phyloP scores from a whole-genome alignment of 2,329 filamentous ascomycete genomes.

The Dryadomyces quercivorus region DNA sequence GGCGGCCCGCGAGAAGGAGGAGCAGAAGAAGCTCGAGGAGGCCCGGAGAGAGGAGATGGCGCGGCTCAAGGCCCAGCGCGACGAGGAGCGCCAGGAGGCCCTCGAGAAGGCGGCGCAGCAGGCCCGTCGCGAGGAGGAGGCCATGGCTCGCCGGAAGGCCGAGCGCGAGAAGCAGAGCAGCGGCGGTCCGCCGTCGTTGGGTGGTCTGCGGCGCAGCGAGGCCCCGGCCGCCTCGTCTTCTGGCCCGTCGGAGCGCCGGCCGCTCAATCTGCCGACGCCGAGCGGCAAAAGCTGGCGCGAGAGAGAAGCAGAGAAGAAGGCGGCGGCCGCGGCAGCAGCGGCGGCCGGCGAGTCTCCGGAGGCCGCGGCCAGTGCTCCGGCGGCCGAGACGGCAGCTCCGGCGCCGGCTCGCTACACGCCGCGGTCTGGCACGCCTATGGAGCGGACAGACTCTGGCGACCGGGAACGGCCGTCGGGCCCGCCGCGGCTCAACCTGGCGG shows the following conservation, averaged over 20 bases:
- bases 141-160: constrained; percentile 59
- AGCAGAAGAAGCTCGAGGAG: constrained; percentile 68
- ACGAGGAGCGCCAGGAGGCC: constrained; percentile 55
- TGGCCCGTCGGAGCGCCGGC: constrained; percentile 33
- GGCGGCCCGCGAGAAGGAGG: constrained; percentile 68
- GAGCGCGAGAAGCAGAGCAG: constrained; percentile 40
- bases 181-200: neutral
- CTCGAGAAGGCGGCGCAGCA: constrained; percentile 56
- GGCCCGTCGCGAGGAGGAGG: constrained; percentile 77
- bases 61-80: constrained; percentile 53
- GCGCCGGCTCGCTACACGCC: constrained; percentile 11
- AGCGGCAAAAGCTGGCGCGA: constrained; percentile 58
- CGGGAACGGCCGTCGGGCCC: constrained; percentile 21
- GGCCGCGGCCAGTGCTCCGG: constrained; percentile 14
- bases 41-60: constrained; percentile 62
- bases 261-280: constrained; percentile 49
- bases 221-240: constrained; percentile 16
- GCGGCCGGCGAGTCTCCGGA: constrained; percentile 9
- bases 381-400: constrained; percentile 11
- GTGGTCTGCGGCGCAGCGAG: neutral
- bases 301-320: constrained; percentile 44
- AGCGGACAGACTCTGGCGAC: constrained; percentile 28
- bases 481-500: constrained; percentile 42
- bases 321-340: constrained; percentile 18
- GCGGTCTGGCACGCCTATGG: constrained; percentile 21